These are phyloP conservation scores for Trametes maxima DNA, from an alignment of 768 basidiomycete species.

Conservation along the genomic window DNA sequence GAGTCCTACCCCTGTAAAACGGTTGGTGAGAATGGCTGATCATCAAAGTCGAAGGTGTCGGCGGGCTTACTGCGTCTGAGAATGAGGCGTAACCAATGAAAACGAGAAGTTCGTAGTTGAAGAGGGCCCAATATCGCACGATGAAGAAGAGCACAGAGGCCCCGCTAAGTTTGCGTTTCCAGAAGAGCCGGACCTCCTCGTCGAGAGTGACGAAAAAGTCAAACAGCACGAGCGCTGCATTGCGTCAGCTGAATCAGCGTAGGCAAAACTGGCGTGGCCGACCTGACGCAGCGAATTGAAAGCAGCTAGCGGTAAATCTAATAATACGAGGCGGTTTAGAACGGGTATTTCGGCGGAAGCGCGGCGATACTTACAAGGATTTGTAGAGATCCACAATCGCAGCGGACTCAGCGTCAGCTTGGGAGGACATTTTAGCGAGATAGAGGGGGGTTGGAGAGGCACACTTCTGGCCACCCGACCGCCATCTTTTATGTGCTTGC, in stretches of 20 bases:
- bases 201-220: neutral
- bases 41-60: no score
- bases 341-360: neutral
- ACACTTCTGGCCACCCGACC: neutral
- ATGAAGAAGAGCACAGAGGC: neutral
- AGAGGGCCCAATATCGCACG: neutral
- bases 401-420: neutral
- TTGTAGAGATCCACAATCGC: neutral
- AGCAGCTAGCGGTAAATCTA: neutral
- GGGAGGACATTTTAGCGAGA: neutral
- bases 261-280: neutral
- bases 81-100: neutral
- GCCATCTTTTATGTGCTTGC: no score
- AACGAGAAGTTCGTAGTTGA: neutral
- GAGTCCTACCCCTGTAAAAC: neutral
- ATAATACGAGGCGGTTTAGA: neutral
- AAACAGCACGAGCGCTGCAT: neutral
- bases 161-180: neutral
- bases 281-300: neutral
- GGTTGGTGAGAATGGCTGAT: no score
- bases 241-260: neutral
- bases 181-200: neutral
- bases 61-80: neutral
- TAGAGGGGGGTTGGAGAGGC: neutral
- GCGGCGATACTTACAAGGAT: neutral